Base-by-base conservation (phyloP, 257 asterid species). In the Salvia splendens region DNA sequence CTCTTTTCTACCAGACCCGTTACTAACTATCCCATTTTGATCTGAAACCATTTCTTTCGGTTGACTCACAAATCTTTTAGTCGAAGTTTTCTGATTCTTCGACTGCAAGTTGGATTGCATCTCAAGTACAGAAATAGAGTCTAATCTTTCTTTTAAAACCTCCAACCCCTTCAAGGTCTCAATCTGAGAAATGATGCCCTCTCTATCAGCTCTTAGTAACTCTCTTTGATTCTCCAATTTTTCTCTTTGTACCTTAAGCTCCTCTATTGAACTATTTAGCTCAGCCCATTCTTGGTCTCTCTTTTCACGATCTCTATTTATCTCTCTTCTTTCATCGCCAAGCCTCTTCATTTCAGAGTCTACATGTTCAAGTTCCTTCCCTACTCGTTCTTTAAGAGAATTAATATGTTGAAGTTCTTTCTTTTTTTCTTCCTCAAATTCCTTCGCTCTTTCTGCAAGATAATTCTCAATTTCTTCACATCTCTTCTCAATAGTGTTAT, bases 151-250 rank as follows among this genome's bases (percentile, higher is more conserved):
- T 79, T 89, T 88, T 42, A 87, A 20, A 58, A 82, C 95, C 83
- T 94, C 96, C 80, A 94, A 79, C 50, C 81, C 84, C 79, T 81
- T 91, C 83, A 94, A 75, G 68, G 75, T 81, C 61, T 86, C 96
- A 32, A 83, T 91, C 78, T 81, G 96, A 75, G 83, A 64, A 69
- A 91, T 84, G 65, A 94, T 91, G 62, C 89, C 95, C 75, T 77
- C 80, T 71, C 99, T 83, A 61, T 94, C 99, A 65, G 91, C 89
- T 58, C 77, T 89, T 33, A 94, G 81, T 52, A 84, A 79, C 78
- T 88, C 96, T 80, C 99, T 83, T 79, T 94, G 97, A 75, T 89
- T 88, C 87, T 88, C 99, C 79, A 94, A 74, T 73, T 84, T 94
- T 75, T 86, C 84, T 56, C 97, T 87, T 76, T 94, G 99, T 74